Evolutionary conservation across 2,329 filamentous ascomycete species (phyloP).

Genomic region (Thermoascus crustaceus): DNA sequence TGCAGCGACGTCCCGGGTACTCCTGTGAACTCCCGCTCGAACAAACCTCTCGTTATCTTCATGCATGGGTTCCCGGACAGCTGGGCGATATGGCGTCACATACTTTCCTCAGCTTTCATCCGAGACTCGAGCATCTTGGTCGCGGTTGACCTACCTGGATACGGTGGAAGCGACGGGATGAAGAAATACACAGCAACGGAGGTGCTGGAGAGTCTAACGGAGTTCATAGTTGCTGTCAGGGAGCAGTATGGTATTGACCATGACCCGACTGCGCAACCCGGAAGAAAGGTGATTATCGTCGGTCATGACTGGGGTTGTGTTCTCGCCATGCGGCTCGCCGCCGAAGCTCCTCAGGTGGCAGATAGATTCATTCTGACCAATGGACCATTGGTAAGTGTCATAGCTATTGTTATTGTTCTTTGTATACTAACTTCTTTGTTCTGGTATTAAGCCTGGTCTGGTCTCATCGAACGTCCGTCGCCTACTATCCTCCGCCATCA

Average conservation of each 20-base stretch:
- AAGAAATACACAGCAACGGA: conserved; percentile 42
- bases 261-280: conserved; percentile 15
- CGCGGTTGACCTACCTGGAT: conserved; percentile 51
- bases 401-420: neutral
- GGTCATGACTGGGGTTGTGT: conserved; percentile 50
- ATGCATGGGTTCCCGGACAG: conserved; percentile 55
- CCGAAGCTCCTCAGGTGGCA: conserved; percentile 49
- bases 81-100: conserved; percentile 46
- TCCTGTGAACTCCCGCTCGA: conserved; percentile 10
- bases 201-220: conserved; percentile 46
- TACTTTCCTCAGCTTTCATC: conserved; percentile 36
- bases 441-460: conserved; percentile 30
- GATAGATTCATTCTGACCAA: conserved; percentile 50
- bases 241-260: conserved; percentile 36
- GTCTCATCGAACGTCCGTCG: conserved; percentile 35
- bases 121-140: conserved; percentile 39
- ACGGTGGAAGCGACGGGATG: conserved; percentile 49
- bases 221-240: conserved; percentile 46
- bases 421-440: conserved; percentile 2
- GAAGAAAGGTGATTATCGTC: conserved; percentile 42
- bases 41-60: conserved; percentile 43
- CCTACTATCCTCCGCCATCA: conserved; percentile 35
- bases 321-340: conserved; percentile 47
- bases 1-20: conserved; percentile 27
- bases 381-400: conserved; percentile 42